Evolutionary conservation across 2,329 filamentous ascomycete genomes (phyloP).

Genomic region (Lasiodiplodia gonubiensis): DNA sequence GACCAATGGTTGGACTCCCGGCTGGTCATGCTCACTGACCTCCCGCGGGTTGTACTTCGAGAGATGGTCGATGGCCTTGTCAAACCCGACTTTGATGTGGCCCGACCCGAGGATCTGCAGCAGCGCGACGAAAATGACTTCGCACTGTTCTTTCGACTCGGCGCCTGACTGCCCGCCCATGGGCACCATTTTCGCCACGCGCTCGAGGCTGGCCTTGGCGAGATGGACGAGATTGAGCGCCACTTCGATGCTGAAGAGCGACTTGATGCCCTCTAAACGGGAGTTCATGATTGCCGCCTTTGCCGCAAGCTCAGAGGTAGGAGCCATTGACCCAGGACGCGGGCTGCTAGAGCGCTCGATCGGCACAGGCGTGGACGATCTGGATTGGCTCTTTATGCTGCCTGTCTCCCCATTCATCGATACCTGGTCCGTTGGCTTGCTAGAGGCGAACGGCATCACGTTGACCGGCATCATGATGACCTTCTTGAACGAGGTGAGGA

Average conservation of each 20-base stretch:
- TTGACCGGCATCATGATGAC: slow-evolving; percentile 99
- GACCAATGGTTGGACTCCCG: slow-evolving; percentile 84
- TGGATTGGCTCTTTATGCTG: slow-evolving; percentile 30
- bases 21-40: slow-evolving; percentile 69
- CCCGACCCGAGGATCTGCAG: slow-evolving; percentile 82
- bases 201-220: slow-evolving; percentile 85
- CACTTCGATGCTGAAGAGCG: slow-evolving; percentile 94
- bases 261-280: slow-evolving; percentile 90
- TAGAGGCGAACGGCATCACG: slow-evolving; percentile 61
- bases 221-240: slow-evolving; percentile 86
- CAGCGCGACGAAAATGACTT: slow-evolving; percentile 83
- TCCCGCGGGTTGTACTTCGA: slow-evolving; percentile 90
- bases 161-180: slow-evolving; percentile 80
- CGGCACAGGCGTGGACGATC: slow-evolving; percentile 45
- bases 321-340: slow-evolving; percentile 62
- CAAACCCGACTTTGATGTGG: slow-evolving; percentile 91
- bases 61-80: slow-evolving; percentile 88
- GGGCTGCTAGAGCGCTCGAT: slow-evolving; percentile 46
- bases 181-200: slow-evolving; percentile 80
- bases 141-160: slow-evolving; percentile 86
- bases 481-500: slow-evolving; percentile 94
- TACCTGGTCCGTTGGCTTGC: slow-evolving; percentile 42
- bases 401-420: slow-evolving; percentile 40
- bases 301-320: slow-evolving; percentile 88
- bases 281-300: slow-evolving; percentile 98